Percentiles rank a stretch among this genome's conserved stretches.
phyloP scores from a whole-genome alignment of 768 basidiomycete species.

The Pholiota conissans region DNA sequence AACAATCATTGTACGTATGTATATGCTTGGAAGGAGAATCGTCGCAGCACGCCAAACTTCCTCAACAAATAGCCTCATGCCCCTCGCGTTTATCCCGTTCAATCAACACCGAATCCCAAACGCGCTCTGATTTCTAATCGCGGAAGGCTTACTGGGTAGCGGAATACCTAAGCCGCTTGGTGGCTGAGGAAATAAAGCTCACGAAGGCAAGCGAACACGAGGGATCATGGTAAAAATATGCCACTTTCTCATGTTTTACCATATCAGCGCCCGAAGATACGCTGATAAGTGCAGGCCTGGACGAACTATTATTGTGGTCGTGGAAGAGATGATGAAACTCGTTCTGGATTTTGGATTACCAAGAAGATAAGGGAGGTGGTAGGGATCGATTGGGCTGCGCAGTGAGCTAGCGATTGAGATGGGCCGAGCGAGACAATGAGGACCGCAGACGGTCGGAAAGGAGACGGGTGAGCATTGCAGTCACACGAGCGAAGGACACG shows the following conservation, averaged over 20 bases:
- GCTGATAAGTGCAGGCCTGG: not conserved
- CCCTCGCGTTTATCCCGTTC: not conserved
- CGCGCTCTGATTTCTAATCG: not conserved
- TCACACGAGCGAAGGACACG: not conserved
- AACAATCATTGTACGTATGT: no score
- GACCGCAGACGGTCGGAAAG: not conserved
- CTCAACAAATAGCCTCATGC: not conserved
- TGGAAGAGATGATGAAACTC: not conserved
- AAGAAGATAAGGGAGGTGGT: not conserved
- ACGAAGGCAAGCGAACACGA: not conserved
- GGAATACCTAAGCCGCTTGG: not conserved
- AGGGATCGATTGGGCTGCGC: not conserved
- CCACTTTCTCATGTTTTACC: constrained; percentile 2
- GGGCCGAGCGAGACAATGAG: not conserved
- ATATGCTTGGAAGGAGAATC: no score
- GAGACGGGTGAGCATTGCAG: not conserved
- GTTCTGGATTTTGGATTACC: not conserved
- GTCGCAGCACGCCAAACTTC: no score
- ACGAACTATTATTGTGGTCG: not conserved
- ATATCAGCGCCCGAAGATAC: not conserved
- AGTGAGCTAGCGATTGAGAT: not conserved
- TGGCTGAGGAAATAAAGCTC: not conserved
- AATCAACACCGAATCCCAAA: not conserved
- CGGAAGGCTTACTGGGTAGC: constrained; percentile 1
- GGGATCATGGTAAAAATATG: not conserved